Evolutionary conservation across 2,329 filamentous ascomycete species (phyloP), one percentile per base, ranked within the genome.

Genomic region (Penicillium sp.): DNA sequence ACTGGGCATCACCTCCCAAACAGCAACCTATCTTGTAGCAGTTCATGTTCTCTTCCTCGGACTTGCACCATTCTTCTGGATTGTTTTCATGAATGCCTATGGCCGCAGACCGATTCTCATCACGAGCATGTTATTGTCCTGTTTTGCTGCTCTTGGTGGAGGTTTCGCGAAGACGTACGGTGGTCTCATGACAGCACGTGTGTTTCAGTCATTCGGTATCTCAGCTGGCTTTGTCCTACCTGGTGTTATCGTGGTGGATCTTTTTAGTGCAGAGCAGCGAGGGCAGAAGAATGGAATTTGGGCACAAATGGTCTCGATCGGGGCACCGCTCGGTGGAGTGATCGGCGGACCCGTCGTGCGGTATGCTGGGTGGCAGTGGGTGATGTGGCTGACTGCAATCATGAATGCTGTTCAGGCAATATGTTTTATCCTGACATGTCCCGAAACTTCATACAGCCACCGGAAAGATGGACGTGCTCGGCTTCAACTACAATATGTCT

Each of bases 11-110:
- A 9, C 49, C 9, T 29, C 49, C 3, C 49, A 51, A 43, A 51
- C 35, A 51, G 49, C 49, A 42, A 43, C 22, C 4, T 51, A 51
- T 21, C 35, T 51, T 8, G 16, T 51, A 9, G 35, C 49, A 11
- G 49, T 51, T 16, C 49, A 51, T 51, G 49, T 51, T 16, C 49
- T 51, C 14, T 51, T 51, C 13, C 33, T 51, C 5, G 49, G 49
- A 8, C 31, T 42, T 0, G 49, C 21, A 5, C 31, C 49, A 1
- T 51, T 51, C 16, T 26, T 51, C 49, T 51, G 49, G 35, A 51
- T 51, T 22, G 31, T 35, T 1, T 49, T 13, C 19, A 49, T 49
- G 21, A 49, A 49, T 16, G 29, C 47, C 14, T 35, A 24, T 10
- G 47, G 47, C 4, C 47, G 47, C n/a, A 31, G 47, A n/a, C 47